These are phyloP conservation scores for Cercospora beticola DNA, from an alignment of 2,329 filamentous ascomycete species.

Conservation along the genomic window DNA sequence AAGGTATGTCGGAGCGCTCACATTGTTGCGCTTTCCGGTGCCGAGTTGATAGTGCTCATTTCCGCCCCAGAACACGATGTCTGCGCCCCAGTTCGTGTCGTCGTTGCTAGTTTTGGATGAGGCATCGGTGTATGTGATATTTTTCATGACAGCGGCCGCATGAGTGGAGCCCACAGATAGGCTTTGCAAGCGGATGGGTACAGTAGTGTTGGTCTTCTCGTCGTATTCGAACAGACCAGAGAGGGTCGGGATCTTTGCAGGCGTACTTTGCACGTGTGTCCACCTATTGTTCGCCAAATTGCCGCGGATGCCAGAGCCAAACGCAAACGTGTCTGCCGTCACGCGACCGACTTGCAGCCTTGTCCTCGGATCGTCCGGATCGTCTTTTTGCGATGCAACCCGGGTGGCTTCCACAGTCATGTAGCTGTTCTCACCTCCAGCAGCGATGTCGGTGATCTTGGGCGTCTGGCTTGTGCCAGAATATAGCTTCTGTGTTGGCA, in stretches of 20 bases:
- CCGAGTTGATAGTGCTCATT: slow-evolving; percentile 94
- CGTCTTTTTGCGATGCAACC: slow-evolving; percentile 46
- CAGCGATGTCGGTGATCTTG: slow-evolving; percentile 73
- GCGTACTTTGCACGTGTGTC: slow-evolving; percentile 78
- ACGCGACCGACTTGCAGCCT: slow-evolving; percentile 54
- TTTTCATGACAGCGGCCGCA: slow-evolving; percentile 77
- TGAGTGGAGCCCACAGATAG: slow-evolving; percentile 79
- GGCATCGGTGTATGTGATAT: slow-evolving; percentile 60
- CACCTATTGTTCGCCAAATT: slow-evolving; percentile 81
- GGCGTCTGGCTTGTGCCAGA: slow-evolving; percentile 61
- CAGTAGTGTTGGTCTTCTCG: slow-evolving; percentile 64
- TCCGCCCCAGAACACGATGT: slow-evolving; percentile 90
- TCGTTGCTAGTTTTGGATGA: slow-evolving; percentile 53
- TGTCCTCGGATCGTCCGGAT: slow-evolving; percentile 31
- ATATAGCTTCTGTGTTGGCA: slow-evolving; percentile 74
- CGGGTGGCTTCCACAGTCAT: slow-evolving; percentile 78
- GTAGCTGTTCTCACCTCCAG: slow-evolving; percentile 83
- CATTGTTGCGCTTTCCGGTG: slow-evolving; percentile 82
- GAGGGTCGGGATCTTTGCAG: slow-evolving; percentile 77
- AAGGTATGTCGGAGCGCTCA: slow-evolving; percentile 74
- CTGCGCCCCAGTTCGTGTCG: slow-evolving; percentile 83
- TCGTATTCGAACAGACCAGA: slow-evolving; percentile 86
- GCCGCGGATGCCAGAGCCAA: slow-evolving; percentile 82
- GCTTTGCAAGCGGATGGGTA: slow-evolving; percentile 74
- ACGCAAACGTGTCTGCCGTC: slow-evolving; percentile 79